Percentiles rank a stretch among this genome's conserved stretches.
phyloP scores from a whole-genome alignment of 1,139 yeast species.

The Candida pseudoviswanathii region DNA sequence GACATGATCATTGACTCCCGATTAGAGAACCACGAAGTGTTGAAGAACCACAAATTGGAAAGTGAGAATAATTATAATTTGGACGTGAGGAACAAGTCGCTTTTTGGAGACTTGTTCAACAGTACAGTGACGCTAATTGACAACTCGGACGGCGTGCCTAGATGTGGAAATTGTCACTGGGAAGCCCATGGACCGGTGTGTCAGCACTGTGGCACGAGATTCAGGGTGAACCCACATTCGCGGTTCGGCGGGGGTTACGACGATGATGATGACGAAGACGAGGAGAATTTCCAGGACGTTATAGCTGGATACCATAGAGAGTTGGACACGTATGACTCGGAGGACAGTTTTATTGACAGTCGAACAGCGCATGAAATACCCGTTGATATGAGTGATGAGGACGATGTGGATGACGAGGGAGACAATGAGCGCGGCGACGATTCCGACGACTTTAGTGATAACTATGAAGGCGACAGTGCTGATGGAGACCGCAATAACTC shows the following conservation, averaged over 20 bases:
- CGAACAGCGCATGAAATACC: conserved; percentile 18
- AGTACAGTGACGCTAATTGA: conserved; percentile 52
- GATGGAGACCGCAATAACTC: conserved; percentile 3
- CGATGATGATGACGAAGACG: conserved; percentile 25
- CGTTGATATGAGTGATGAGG: conserved; percentile 7
- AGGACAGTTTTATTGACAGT: conserved; percentile 33
- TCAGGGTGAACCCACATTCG: conserved; percentile 23
- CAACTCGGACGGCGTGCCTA: conserved; percentile 72
- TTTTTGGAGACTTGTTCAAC: conserved; percentile 55
- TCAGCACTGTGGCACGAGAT: conserved; percentile 53
- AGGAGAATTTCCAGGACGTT: conserved; percentile 21
- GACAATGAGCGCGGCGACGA: conserved; percentile 14
- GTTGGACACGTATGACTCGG: conserved; percentile 26
- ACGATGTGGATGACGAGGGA: conserved; percentile 9
- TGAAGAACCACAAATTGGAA: conserved; percentile 24
- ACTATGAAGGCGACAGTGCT: conserved; percentile 7
- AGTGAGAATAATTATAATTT: conserved; percentile 34
- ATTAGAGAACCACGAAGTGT: conserved; percentile 20
- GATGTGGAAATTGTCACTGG: conserved; percentile 85
- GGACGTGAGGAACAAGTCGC: conserved; percentile 34
- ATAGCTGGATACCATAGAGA: conserved; percentile 15
- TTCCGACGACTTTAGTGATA: conserved; percentile 9
- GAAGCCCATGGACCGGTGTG: conserved; percentile 65
- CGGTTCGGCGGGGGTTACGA: conserved; percentile 22
- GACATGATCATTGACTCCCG: conserved; percentile 32